Conservation (phyloP, 2,329 filamentous ascomycete species). For the Fusarium xylarioides region DNA sequence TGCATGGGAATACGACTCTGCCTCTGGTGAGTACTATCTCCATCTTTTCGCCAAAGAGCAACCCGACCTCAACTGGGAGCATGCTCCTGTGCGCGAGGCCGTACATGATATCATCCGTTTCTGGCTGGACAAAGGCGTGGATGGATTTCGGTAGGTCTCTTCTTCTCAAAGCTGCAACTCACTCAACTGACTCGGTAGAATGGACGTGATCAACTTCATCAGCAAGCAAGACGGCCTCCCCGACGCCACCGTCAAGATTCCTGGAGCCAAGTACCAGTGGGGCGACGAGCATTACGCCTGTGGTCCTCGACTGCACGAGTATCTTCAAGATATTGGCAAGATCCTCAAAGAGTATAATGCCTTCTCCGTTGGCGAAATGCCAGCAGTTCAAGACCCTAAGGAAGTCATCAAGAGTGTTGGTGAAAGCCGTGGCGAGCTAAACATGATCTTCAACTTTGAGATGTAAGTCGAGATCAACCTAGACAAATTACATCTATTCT, state of each 20-base stretch:
- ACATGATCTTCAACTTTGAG: conserved; percentile 72
- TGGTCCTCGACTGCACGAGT: conserved; percentile 71
- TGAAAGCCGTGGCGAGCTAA: conserved; percentile 57
- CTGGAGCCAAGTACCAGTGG: conserved; percentile 54
- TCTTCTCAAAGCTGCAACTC: rapidly evolving
- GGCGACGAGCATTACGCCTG: conserved; percentile 59
- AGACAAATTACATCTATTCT: too few species aligned
- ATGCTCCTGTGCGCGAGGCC: conserved; percentile 68
- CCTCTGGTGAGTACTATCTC: conserved; percentile 74
- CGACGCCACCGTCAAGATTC: conserved; percentile 57
- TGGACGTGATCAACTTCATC: conserved; percentile 75
- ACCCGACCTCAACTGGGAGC: conserved; percentile 83
- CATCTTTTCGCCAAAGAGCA: conserved; percentile 75
- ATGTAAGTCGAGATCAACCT: conserved; percentile 41
- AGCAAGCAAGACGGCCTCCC: conserved; percentile 65
- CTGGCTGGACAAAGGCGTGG: conserved; percentile 75
- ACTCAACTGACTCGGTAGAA: conserved; percentile 33
- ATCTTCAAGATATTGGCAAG: conserved; percentile 66
- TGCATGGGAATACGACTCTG: conserved; percentile 36
- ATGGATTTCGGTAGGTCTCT: conserved; percentile 63
- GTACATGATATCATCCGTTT: conserved; percentile 71
- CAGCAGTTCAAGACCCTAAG: conserved; percentile 61
- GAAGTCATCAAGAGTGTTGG: conserved; percentile 66
- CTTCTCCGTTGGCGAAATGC: conserved; percentile 73
- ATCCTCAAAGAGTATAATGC: conserved; percentile 63